A percentile compares a stretch with the other conserved stretches of the same genome.
Evolutionary conservation across 169 alveolate genomes (phyloP).

Genomic region (Besnoitia besnoiti): DNA sequence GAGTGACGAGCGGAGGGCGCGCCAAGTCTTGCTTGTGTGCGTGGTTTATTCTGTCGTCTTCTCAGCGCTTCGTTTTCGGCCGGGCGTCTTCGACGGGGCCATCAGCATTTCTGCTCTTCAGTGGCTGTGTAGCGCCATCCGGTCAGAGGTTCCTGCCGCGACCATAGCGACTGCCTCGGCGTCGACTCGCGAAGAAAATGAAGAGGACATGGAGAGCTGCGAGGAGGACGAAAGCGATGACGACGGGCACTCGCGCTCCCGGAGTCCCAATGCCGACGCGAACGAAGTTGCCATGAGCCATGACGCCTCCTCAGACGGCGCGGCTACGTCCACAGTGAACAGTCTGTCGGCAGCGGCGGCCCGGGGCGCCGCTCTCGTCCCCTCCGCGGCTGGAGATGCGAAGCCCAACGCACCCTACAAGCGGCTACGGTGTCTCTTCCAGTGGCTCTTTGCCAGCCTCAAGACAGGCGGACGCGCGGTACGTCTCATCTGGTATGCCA

Average conservation of each 20-base stretch:
- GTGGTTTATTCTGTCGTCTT: no score
- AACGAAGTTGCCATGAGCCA: neutral
- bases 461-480: constrained; percentile 91
- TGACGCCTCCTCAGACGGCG: neutral
- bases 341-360: neutral
- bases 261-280: neutral
- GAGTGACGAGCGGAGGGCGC: no score
- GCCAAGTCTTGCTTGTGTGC: no score
- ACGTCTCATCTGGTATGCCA: no score
- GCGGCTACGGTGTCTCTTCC: constrained; percentile 87
- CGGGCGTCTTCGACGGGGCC: constrained; percentile 94
- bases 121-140: constrained; percentile 94
- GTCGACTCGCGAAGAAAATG: neutral
- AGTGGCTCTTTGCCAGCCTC: constrained; percentile 84
- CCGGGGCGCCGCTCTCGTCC: neutral
- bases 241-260: neutral
- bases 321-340: neutral
- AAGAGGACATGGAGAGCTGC: neutral
- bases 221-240: neutral
- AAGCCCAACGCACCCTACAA: constrained; percentile 83
- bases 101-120: constrained; percentile 92
- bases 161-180: neutral
- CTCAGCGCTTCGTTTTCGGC: constrained; percentile 82
- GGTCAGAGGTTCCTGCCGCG: neutral
- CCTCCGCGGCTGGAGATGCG: constrained; percentile 81